Evolutionary conservation across 164 flowering plant species (phyloP).

Genomic region (Stephania cephalantha): DNA sequence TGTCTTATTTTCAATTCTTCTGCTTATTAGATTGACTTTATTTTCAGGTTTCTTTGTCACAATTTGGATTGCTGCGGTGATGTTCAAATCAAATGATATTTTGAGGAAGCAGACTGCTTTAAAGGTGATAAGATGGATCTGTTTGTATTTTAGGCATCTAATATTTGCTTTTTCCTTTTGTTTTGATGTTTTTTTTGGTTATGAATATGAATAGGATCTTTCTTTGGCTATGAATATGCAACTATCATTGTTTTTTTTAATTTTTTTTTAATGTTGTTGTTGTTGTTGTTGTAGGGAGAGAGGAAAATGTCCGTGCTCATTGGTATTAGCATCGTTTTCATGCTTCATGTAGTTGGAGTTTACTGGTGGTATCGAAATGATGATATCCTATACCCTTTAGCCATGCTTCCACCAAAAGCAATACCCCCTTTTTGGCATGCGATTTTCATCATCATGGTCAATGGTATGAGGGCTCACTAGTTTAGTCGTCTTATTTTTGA

Average conservation of each 20-base stretch:
- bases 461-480: constrained; percentile 41
- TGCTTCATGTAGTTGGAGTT: constrained; percentile 63
- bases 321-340: constrained; percentile 51
- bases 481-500: background rate
- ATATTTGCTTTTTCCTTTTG: background rate
- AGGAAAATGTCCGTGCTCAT: constrained; percentile 60
- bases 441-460: constrained; percentile 87
- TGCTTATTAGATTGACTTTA: background rate
- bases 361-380: constrained; percentile 95
- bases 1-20: background rate
- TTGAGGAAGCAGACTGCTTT: constrained; percentile 90
- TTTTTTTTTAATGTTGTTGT: background rate
- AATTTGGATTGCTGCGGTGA: constrained; percentile 90
- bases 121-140: constrained; percentile 45
- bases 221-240: no score
- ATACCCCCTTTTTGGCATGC: constrained; percentile 99
- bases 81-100: constrained; percentile 97
- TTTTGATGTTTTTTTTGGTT: background rate
- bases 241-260: background rate
- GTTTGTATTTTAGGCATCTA: background rate
- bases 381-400: constrained; percentile 74
- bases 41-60: constrained; percentile 87
- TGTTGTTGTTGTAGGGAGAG: constrained; percentile 67
- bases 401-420: constrained; percentile 89
- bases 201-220: background rate